Evolutionary conservation across 1,139 yeast species (phyloP).

Genomic region (Candida albicans): DNA sequence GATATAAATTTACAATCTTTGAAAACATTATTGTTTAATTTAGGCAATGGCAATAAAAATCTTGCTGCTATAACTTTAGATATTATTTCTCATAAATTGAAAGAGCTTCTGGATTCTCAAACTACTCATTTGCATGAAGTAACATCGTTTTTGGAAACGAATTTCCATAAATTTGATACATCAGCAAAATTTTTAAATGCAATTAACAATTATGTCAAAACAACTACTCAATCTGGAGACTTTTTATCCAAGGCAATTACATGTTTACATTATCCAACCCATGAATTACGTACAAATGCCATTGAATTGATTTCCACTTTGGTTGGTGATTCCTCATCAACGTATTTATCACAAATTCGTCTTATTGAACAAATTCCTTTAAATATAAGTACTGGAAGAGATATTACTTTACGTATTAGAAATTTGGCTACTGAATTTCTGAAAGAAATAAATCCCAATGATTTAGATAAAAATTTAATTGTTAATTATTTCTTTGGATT

Average conservation of each 20-base stretch:
- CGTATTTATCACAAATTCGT: constrained; percentile 42
- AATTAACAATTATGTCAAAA: constrained; percentile 4
- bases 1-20: constrained; percentile 10
- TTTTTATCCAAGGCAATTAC: constrained; percentile 25
- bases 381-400: constrained; percentile 70
- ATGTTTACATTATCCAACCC: constrained; percentile 48
- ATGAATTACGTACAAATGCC: constrained; percentile 47
- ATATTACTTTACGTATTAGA: constrained; percentile 69
- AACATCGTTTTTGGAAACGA: constrained; percentile 18
- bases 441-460: constrained; percentile 33
- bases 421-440: constrained; percentile 53
- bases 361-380: constrained; percentile 74
- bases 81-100: constrained; percentile 6
- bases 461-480: constrained; percentile 40
- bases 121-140: neutral
- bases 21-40: constrained; percentile 13
- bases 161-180: constrained; percentile 19
- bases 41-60: constrained; percentile 7
- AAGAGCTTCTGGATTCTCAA: neutral
- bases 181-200: constrained; percentile 13
- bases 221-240: constrained; percentile 13
- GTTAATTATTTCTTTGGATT: constrained; percentile 70
- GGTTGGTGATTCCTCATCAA: constrained; percentile 32
- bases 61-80: constrained; percentile 8
- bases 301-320: constrained; percentile 39